These are phyloP conservation scores for Geotrichum reessii DNA, from an alignment of 1,139 yeast genomes.

Conservation along the genomic window DNA sequence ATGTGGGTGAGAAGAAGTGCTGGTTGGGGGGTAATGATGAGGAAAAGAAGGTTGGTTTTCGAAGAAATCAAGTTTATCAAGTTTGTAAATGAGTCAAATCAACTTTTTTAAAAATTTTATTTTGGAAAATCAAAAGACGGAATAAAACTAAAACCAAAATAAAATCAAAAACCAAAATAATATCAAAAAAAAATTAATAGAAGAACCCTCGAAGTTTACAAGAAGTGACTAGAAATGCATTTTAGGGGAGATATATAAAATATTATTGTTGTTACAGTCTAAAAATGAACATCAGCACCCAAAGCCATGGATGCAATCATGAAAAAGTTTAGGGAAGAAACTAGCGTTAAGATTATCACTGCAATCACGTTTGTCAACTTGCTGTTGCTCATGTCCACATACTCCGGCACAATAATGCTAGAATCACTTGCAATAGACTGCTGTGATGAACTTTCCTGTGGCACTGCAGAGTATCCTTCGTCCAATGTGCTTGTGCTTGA, in stretches of 20 bases:
- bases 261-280: not conserved
- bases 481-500: not conserved
- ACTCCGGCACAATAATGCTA: constrained; percentile 19
- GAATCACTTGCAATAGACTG: constrained; percentile 1
- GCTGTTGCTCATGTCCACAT: constrained; percentile 64
- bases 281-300: constrained; percentile 63
- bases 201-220: too few relatives aligned
- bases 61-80: not conserved
- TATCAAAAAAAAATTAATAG: not conserved
- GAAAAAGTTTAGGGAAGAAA: constrained; percentile 67
- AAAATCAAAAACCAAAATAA: not conserved
- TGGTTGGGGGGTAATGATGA: not conserved
- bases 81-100: not conserved
- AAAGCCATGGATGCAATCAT: constrained; percentile 60
- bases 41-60: not conserved
- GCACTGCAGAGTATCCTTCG: not conserved
- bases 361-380: constrained; percentile 49
- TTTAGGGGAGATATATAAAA: not conserved
- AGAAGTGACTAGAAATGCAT: not conserved
- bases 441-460: not conserved
- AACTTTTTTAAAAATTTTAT: not conserved
- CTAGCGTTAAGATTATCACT: constrained; percentile 61
- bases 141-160: not conserved
- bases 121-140: not conserved
- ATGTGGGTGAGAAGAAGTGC: not conserved